phyloP scores from a whole-genome alignment of 1,284 basidiomycete species.

The Moniliophthora roreri region DNA sequence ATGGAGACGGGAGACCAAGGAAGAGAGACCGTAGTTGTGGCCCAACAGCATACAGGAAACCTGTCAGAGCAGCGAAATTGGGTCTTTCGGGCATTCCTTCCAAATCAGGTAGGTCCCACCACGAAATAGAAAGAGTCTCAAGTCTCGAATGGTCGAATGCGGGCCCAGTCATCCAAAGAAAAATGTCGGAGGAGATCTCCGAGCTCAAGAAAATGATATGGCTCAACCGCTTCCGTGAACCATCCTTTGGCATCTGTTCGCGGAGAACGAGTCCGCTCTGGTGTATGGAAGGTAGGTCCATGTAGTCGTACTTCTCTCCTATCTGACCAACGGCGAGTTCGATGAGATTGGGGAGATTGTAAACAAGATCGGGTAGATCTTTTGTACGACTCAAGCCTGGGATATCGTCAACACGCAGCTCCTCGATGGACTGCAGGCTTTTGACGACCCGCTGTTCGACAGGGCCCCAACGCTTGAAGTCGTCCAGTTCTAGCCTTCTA shows the following conservation, averaged over 20 bases:
- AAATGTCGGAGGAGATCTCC: background rate
- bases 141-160: too few relatives aligned
- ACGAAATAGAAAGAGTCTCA: too few relatives aligned
- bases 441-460: slow-evolving; percentile 1
- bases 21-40: too few relatives aligned
- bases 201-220: background rate
- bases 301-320: background rate
- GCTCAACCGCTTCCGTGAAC: background rate
- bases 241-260: background rate
- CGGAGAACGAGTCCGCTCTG: background rate
- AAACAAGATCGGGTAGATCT: background rate
- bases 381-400: background rate
- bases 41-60: too few relatives aligned
- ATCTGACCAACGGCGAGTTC: background rate
- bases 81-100: too few relatives aligned
- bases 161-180: background rate
- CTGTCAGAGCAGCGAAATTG: too few relatives aligned
- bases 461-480: background rate
- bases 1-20: background rate
- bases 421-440: background rate
- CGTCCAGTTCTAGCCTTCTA: background rate
- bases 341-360: background rate
- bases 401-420: background rate
- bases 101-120: too few relatives aligned
- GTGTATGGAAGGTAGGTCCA: background rate